Evolutionary conservation across 306 rosid genomes (phyloP).

Genomic region (Acacia melanoxylon): DNA sequence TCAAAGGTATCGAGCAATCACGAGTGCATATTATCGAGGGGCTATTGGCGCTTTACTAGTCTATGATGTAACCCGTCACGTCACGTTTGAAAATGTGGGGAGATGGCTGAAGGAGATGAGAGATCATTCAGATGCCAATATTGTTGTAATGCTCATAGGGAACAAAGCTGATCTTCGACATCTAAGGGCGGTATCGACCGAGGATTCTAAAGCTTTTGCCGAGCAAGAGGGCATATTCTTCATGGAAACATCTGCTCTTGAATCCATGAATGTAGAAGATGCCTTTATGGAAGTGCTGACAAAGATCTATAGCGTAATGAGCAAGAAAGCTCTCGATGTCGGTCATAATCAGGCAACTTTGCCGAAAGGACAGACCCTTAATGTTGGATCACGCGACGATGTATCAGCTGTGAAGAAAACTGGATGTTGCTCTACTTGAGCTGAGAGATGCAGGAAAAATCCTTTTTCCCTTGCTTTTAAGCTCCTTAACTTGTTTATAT

Average conservation of each 20-base stretch:
- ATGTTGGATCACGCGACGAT: constrained; percentile 42
- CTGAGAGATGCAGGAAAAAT: constrained; percentile 8
- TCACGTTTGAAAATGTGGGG: constrained; percentile 51
- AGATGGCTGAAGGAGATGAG: constrained; percentile 56
- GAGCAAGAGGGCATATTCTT: constrained; percentile 42
- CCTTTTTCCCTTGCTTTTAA: constrained; percentile 18
- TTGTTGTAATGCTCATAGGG: constrained; percentile 51
- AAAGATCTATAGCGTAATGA: constrained; percentile 42
- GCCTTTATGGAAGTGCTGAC: constrained; percentile 53
- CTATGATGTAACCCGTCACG: constrained; percentile 47
- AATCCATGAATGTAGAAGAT: constrained; percentile 42
- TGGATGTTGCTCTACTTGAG: constrained; percentile 56
- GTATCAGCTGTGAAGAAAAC: constrained; percentile 46
- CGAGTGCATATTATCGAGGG: constrained; percentile 55
- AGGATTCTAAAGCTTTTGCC: constrained; percentile 40
- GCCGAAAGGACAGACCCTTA: constrained; percentile 51
- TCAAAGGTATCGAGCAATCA: constrained; percentile 52
- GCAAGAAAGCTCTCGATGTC: constrained; percentile 49
- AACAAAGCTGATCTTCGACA: constrained; percentile 53
- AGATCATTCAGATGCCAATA: constrained; percentile 53
- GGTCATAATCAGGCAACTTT: constrained; percentile 42
- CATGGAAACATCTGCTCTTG: constrained; percentile 58
- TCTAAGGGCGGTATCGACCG: constrained; percentile 40
- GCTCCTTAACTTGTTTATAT: constrained; percentile 41
- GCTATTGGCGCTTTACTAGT: constrained; percentile 51